Base-by-base conservation (phyloP, 805 yeast genomes). In the Ogataea wickerhamii region DNA sequence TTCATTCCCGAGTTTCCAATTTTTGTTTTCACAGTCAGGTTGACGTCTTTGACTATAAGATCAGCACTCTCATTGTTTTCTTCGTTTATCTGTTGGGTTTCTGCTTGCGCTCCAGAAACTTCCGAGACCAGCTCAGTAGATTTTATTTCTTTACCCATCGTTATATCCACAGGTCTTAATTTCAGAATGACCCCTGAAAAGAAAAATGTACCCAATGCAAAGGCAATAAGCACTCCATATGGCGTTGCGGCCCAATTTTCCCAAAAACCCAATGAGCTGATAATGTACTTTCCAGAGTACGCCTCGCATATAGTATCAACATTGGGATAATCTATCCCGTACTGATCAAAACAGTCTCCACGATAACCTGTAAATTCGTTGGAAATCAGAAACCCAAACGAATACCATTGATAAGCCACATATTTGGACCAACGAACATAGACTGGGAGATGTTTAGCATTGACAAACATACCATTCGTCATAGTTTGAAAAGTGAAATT, bases 401-500 rank as follows among this genome's bases (percentile, higher is more conserved):
- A 80, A 53, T 82, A 87, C 86, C 89, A 87, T 36, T 82, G 69
- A 54, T 75, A 83, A 0, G 91, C 80, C 40, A 80, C 64, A 58
- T 83, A 87, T 54, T 82, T 84, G 4, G 81, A 72, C 96, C 96
- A 87, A 24, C 87, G 68, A 6, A 87, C 94, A 52, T 87, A 87
- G 1, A 84, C 94, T 0, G 95, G 95, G 78, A 86, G 71, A 1
- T 76, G 70, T 6, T 68, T 66, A 1, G 88, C 76, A 56, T 86
- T 85, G 17, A 81, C 83, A 53, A 82, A 86, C 60, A 76, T 84
- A 1, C 95, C 96, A 57, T 87, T 80, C 0, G 87, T 86, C 70
- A 83, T 74, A 36, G 85, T 76, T 51, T 85, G 87, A 19, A 83
- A 62, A 21, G 87, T 85, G 54, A 77, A 82, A 43, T 78, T 71